phyloP scores from a whole-genome alignment of 495 filamentous ascomycete genomes.

The Pseudoneurospora amorphoporcata region DNA sequence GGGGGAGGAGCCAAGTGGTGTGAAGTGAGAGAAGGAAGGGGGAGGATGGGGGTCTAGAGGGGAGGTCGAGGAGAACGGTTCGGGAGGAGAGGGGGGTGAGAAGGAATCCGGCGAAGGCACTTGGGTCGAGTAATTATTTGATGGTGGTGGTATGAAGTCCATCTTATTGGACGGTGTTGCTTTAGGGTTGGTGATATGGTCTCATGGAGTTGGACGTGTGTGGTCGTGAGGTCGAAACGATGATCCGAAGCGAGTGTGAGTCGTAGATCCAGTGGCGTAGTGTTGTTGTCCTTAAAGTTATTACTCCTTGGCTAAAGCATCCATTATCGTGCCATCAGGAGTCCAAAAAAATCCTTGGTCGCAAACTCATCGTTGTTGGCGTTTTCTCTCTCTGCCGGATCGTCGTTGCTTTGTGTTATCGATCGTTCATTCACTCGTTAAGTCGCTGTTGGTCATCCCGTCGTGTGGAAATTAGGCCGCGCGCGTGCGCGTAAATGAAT shows the following conservation, averaged over 20 bases:
- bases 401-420: not conserved
- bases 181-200: not conserved
- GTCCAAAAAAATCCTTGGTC: not conserved
- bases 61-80: not conserved
- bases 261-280: not conserved
- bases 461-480: not conserved
- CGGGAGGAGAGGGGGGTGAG: not conserved
- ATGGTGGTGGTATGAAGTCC: conserved; percentile 17
- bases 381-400: not conserved
- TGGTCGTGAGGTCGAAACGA: not conserved
- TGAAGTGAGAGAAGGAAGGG: not conserved
- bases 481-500: not conserved
- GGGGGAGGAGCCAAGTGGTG: not conserved
- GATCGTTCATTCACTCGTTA: not conserved
- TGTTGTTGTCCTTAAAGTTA: not conserved
- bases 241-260: not conserved
- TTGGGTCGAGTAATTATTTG: not conserved
- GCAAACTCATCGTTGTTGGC: not conserved
- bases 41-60: not conserved
- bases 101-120: not conserved
- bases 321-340: not conserved
- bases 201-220: not conserved
- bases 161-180: not conserved
- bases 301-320: not conserved
- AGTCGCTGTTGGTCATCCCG: not conserved